phyloP scores from a whole-genome alignment of 495 filamentous ascomycete species.

The Ramalina peruviana region DNA sequence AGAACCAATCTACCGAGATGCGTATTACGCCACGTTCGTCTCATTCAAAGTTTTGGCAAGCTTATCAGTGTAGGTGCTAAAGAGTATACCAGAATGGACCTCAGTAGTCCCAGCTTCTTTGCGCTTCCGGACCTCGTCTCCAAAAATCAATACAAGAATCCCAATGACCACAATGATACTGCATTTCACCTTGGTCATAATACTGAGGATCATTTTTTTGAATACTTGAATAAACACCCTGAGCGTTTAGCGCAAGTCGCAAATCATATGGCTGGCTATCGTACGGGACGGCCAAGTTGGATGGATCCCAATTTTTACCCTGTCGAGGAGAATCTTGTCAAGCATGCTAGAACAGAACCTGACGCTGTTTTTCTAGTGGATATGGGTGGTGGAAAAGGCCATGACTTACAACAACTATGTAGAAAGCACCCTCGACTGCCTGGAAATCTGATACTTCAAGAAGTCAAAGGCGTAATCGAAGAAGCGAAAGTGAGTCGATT shows the following conservation, averaged over 20 bases:
- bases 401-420: conserved; percentile 34
- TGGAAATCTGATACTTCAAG: conserved; percentile 36
- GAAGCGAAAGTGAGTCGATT: conserved; percentile 4
- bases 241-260: conserved; percentile 16
- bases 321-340: conserved; percentile 22
- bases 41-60: not conserved
- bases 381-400: conserved; percentile 36
- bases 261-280: conserved; percentile 30
- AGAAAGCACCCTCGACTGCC: conserved; percentile 17
- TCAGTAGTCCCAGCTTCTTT: conserved; percentile 17
- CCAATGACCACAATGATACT: conserved; percentile 16
- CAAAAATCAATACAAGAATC: conserved; percentile 18
- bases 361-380: conserved; percentile 37
- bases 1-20: conserved; percentile 18
- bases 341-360: not conserved
- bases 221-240: conserved; percentile 17
- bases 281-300: conserved; percentile 31
- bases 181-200: conserved; percentile 22
- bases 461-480: conserved; percentile 27
- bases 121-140: conserved; percentile 21
- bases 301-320: conserved; percentile 34
- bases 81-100: conserved; percentile 4
- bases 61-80: not conserved
- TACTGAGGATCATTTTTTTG: conserved; percentile 18
- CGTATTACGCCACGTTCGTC: conserved; percentile 4